These are phyloP conservation scores for Russula dissimulans DNA, from an alignment of 768 basidiomycete species.

Conservation along the genomic window DNA sequence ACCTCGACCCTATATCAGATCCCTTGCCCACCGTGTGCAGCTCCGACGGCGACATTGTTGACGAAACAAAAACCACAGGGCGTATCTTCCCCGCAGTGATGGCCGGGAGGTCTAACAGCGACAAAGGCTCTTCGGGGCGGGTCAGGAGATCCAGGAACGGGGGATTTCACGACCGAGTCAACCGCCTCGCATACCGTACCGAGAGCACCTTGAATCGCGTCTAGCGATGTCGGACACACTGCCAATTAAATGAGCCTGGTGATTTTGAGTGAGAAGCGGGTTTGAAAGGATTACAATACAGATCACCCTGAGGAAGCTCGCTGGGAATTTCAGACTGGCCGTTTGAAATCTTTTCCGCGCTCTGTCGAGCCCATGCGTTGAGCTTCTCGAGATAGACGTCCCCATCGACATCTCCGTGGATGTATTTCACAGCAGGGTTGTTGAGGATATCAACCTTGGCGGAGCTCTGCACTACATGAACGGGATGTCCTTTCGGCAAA, in stretches of 20 bases:
- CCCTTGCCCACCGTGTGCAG: constrained; percentile 66
- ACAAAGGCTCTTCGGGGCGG: constrained; percentile 52
- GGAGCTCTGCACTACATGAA: constrained; percentile 44
- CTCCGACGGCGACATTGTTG: constrained; percentile 86
- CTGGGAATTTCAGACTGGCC: constrained; percentile 71
- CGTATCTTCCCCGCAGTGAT: constrained; percentile 86
- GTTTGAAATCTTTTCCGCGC: constrained; percentile 47
- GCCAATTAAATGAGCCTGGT: not conserved
- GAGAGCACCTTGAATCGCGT: constrained; percentile 72
- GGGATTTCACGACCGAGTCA: constrained; percentile 43
- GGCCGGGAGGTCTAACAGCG: constrained; percentile 82
- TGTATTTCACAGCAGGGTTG: constrained; percentile 58
- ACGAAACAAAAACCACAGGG: constrained; percentile 94
- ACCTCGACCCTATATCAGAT: not conserved
- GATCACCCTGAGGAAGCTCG: constrained; percentile 62
- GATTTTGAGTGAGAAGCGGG: not conserved
- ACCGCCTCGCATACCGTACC: constrained; percentile 86
- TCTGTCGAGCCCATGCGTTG: constrained; percentile 48
- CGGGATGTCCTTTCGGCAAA: constrained; percentile 22
- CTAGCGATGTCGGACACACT: constrained; percentile 74
- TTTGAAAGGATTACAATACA: constrained; percentile 54
- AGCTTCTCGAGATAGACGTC: constrained; percentile 62
- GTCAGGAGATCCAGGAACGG: not conserved
- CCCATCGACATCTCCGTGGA: constrained; percentile 62
- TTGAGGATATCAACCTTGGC: constrained; percentile 47